A percentile compares a stretch with the other conserved stretches of the same genome.
These are phyloP conservation scores for Orbilia ellipsospora DNA, from an alignment of 2,329 filamentous ascomycete species.

Conservation along the genomic window DNA sequence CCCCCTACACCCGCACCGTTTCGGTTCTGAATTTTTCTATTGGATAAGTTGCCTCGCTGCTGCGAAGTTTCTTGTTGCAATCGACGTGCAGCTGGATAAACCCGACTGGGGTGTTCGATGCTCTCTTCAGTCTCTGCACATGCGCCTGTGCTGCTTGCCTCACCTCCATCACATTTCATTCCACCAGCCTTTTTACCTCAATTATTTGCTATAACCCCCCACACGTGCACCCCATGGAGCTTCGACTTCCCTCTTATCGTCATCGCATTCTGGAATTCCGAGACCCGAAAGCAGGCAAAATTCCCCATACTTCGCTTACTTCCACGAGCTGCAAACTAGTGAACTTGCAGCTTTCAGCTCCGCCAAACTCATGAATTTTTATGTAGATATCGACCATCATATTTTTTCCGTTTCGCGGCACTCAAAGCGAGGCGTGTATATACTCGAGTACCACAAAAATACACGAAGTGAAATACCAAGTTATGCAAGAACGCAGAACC, in stretches of 20 bases:
- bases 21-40: slow-evolving; percentile 39
- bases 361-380: slow-evolving; percentile 5
- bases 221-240: slow-evolving; percentile 13
- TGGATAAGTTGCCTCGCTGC: slow-evolving; percentile 34
- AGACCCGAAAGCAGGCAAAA: slow-evolving; percentile 9
- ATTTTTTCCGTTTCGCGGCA: neutral
- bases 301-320: slow-evolving; percentile 6
- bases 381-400: slow-evolving; percentile 7
- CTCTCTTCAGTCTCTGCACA: neutral
- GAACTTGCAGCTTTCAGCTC: slow-evolving; percentile 3
- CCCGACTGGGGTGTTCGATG: slow-evolving; percentile 17
- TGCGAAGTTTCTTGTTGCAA: slow-evolving; percentile 38
- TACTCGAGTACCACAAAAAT: slow-evolving; percentile 28
- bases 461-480: slow-evolving; percentile 10
- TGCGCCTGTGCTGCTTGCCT: slow-evolving; percentile 10
- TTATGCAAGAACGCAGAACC: slow-evolving; percentile 53
- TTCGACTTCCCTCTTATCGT: slow-evolving; percentile 17
- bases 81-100: slow-evolving; percentile 35
- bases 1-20: slow-evolving; percentile 30
- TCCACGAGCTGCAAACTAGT: neutral
- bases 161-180: slow-evolving; percentile 42
- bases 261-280: neutral
- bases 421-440: neutral
- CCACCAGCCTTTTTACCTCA: slow-evolving; percentile 11
- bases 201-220: slow-evolving; percentile 9